Evolutionary conservation across 352 stramenopile genomes (phyloP).

Genomic region (Globisporangium okanoganense): DNA sequence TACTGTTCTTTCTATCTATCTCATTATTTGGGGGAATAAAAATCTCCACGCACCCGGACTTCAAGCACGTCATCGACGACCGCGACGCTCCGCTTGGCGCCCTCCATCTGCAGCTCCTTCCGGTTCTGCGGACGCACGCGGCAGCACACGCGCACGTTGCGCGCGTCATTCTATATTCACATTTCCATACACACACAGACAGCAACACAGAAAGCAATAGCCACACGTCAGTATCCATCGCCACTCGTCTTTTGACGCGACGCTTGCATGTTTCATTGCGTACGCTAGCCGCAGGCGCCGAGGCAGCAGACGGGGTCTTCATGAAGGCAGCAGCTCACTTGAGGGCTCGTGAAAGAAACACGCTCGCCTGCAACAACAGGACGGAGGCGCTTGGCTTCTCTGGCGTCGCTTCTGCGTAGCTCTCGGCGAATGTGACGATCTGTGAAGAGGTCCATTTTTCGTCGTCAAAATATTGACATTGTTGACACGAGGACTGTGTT

Average conservation of each 20-base stretch:
- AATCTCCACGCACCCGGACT: constrained; percentile 43
- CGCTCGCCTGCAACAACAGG: background rate
- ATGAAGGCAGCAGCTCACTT: background rate
- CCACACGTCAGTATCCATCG: background rate
- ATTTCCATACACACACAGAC: background rate
- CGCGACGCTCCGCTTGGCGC: constrained; percentile 49
- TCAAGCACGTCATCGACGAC: constrained; percentile 52
- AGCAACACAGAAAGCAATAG: background rate
- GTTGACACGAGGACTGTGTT: too few relatives aligned
- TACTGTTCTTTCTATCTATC: background rate
- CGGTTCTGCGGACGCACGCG: constrained; percentile 78
- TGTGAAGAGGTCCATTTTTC: too few relatives aligned
- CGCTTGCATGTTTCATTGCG: background rate
- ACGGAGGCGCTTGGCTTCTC: background rate
- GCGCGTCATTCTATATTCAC: constrained; percentile 17
- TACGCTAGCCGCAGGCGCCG: background rate
- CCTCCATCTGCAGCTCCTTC: constrained; percentile 68
- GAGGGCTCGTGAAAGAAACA: background rate
- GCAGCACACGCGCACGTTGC: constrained; percentile 82
- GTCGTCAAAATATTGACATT: too few relatives aligned
- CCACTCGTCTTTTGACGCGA: background rate
- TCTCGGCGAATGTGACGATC: too few relatives aligned
- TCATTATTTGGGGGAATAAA: background rate
- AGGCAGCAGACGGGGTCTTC: background rate
- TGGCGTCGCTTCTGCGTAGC: too few relatives aligned